A percentile compares a stretch with the other conserved stretches of the same genome.
These are phyloP conservation scores for Hyphopichia pseudoburtonii DNA, from an alignment of 1,139 yeast genomes.

Conservation along the genomic window DNA sequence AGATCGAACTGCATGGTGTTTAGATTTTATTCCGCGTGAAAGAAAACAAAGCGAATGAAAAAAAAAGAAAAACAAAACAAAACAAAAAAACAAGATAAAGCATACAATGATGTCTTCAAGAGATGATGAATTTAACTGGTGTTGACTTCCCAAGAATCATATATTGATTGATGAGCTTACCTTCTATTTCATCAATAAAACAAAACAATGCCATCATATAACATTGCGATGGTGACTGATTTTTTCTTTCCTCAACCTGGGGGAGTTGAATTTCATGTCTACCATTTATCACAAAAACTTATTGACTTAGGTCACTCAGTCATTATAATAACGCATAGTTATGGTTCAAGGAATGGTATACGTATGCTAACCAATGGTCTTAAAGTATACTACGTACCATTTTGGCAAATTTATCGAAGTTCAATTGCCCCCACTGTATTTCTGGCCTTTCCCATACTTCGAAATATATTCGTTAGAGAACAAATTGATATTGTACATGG, in stretches of 20 bases:
- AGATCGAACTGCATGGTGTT: too few species aligned
- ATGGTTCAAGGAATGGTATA: slow-evolving; percentile 79
- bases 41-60: too few species aligned
- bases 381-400: slow-evolving; percentile 90
- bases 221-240: slow-evolving; percentile 85
- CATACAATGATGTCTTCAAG: too few species aligned
- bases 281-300: slow-evolving; percentile 74
- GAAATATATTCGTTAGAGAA: slow-evolving; percentile 86
- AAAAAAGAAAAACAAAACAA: too few species aligned
- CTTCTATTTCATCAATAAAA: too few species aligned
- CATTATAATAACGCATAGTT: slow-evolving; percentile 85
- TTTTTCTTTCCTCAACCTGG: slow-evolving; percentile 99
- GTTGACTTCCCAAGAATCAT: too few species aligned
- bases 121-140: too few species aligned
- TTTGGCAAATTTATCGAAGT: slow-evolving; percentile 73
- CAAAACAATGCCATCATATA: slow-evolving; percentile 17
- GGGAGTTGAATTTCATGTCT: slow-evolving; percentile 94
- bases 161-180: too few species aligned
- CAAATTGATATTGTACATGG: slow-evolving; percentile 88
- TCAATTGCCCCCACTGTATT: slow-evolving; percentile 88
- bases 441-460: slow-evolving; percentile 77
- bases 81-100: too few species aligned
- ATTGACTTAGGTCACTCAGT: slow-evolving; percentile 88
- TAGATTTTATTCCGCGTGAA: too few species aligned
- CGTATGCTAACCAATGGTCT: slow-evolving; percentile 84